Evolutionary conservation across 2,329 filamentous ascomycete genomes (phyloP).

Genomic region (Colletotrichum liriopes): DNA sequence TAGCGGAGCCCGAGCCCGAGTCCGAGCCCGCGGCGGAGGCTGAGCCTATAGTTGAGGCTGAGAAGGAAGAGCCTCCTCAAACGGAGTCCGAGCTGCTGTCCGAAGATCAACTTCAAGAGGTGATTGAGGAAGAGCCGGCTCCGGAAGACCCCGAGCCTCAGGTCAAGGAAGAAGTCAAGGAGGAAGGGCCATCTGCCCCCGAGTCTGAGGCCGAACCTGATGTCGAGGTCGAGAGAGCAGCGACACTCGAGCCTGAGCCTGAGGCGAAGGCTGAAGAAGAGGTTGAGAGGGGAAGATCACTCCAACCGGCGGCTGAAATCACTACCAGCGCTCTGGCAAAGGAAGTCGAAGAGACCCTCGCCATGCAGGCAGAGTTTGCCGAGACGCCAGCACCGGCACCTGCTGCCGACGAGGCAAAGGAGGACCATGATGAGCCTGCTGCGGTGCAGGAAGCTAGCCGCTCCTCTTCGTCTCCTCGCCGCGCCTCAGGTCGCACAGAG

Average conservation of each 20-base stretch:
- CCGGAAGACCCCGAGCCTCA: not conserved
- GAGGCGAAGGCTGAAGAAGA: slow-evolving; percentile 1
- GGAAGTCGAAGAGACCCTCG: slow-evolving; percentile 16
- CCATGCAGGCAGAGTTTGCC: not conserved
- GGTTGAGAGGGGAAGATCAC: not conserved
- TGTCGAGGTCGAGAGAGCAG: not conserved
- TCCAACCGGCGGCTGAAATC: slow-evolving; percentile 11
- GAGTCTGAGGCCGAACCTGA: not conserved
- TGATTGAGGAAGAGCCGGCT: not conserved
- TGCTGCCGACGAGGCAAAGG: slow-evolving; percentile 9
- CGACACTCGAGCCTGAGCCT: not conserved
- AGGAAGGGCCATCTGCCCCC: not conserved
- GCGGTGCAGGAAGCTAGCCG: slow-evolving; percentile 29
- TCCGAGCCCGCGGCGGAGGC: slow-evolving; percentile 3
- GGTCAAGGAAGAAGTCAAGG: not conserved
- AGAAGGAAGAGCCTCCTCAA: not conserved
- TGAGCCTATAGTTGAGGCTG: not conserved
- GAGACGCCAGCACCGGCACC: not conserved
- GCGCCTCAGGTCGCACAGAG: slow-evolving; percentile 63
- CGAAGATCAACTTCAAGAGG: not conserved
- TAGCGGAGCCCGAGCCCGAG: slow-evolving; percentile 5
- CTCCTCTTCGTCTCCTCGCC: slow-evolving; percentile 50
- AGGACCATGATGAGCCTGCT: slow-evolving; percentile 1
- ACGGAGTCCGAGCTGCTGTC: slow-evolving; percentile 8
- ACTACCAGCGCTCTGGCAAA: slow-evolving; percentile 3